Evolutionary conservation across 208 protist genomes (phyloP), one percentile per base, ranked within the genome.

Genomic region (Leishmania turanica): DNA sequence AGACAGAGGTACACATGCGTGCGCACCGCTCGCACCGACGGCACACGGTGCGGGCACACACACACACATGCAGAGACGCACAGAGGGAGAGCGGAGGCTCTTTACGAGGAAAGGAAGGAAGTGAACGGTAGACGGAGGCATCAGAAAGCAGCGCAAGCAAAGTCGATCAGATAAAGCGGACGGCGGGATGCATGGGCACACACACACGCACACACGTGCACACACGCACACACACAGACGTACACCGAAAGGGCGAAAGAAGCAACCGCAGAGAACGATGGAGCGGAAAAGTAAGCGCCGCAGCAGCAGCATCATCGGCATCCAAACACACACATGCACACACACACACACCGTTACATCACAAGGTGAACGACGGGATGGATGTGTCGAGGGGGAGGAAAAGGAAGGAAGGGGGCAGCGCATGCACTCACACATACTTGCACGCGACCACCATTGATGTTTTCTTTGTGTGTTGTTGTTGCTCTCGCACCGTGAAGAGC

Each of bases 391-490:
- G 21, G 1, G 58, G 58, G 1, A n/a, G 56, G 4, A 62, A 7
- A 9, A 19, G 21, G 7, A 60, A 19, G 56, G 2, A n/a, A 27
- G 58, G 24, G 58, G 58, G 58, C 24, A 21, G 21, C 4, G 40
- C 40, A 62, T 19, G 27, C 58, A 62, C 27, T 13, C 58, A 62
- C 58, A 64, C 24, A 64, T 42, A 0, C 42, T 42, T 42, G 42
- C 42, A 42, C 0, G 42, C 42, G 0, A 0, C 0, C 42, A 42
- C 0, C 42, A 42, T 42, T 0, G 3, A 42, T 0, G 8, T 42
- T 42, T 42, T 37, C 0, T 37, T 0, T 37, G 37, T 37, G 34
- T 34, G 34, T 34, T 34, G 37, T 37, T 42, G 42, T 3, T 42
- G 42, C 42, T 42, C 42, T 42, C 42, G 4, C 42, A 42, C 42